Evolutionary conservation across 352 stramenopile genomes (phyloP), one percentile per base, ranked within the genome.

Genomic region (Phytophthora fragariae): DNA sequence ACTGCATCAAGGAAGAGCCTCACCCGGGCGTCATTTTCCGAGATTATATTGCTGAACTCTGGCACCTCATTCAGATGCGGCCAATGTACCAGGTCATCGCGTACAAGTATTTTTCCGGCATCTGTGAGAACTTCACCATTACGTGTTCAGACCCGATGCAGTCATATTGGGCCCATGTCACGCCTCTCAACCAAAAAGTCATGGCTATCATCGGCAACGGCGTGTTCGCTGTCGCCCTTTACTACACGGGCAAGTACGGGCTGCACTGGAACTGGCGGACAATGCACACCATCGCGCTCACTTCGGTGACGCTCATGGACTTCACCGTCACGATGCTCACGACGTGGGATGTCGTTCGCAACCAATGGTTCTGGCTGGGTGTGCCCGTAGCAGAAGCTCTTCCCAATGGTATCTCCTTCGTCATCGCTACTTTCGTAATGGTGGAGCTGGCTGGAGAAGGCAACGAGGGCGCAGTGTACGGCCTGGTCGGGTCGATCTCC

Each of bases 291-390:
- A 52, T 74, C 15, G 73, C 57, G 5, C 62, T 73, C 35, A 39
- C 78, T 11, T 39, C 70, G 2, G 72, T 83, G 14, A 76, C 63
- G 0, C 11, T 83, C 21, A 66, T 84, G 49, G 75, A 81, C 33
- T 69, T 57, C 15, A 57, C 68, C 4, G 68, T 73, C n/a, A 76
- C 75, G 3, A 66, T 84, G 46, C 56, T 82, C 15, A 79, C 65
- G 0, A 54, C 19, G 7, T 54, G 47, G 47, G 47, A 54, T 29
- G n/a, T 85, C 8, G 27, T 86, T 19, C 82, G 82, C 29, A 83
- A 77, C 54, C 74, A 83, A 41, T 89, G 82, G 82, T 85, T 88
- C 57, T 85, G 72, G 71, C 58, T 86, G 8, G 80, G 76, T 27
- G 70, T 76, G 4, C 66, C 77, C 0, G 55, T 86, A 27, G 69